Evolutionary conservation across 805 yeast genomes (phyloP), one percentile per base, ranked within the genome.

Genomic region (Saccharomycopsis sp.): DNA sequence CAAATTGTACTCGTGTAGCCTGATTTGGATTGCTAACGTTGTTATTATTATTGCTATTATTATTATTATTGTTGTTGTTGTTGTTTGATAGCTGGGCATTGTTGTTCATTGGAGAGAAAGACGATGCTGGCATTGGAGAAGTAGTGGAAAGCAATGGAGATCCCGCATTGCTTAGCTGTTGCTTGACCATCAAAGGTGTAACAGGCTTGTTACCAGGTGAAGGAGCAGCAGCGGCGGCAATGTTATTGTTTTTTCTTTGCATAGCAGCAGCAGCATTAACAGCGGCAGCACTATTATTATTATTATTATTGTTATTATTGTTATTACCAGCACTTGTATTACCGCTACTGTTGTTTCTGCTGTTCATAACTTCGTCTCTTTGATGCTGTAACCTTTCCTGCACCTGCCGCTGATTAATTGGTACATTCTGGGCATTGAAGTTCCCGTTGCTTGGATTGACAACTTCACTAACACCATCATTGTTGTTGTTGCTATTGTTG

Each of bases 321-420:
- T n/a, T n/a, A n/a, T n/a, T n/a, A n/a, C n/a, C n/a, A n/a, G n/a
- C n/a, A n/a, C n/a, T n/a, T n/a, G n/a, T n/a, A n/a, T n/a, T n/a
- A n/a, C n/a, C n/a, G n/a, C n/a, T n/a, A n/a, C n/a, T n/a, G n/a
- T n/a, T n/a, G n/a, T n/a, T 13, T 16, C 38, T n/a, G 30, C 26
- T 29, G 33, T 36, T 37, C 33, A 32, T 41, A 5, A 26, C 33
- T 16, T 31, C 41, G 18, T 41, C 41, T 25, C 36, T 30, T 31
- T 41, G 45, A 23, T 41, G 40, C 30, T 43, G 35, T 17, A 46
- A 30, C 9, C 49, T 29, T 30, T 38, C 41, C 27, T 43, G 49
- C 22, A 46, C 49, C 26, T 46, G 42, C 19, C 42, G 44, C 20
- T 46, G 49, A 18, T 46, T 39, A 19, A 42, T 31, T 18, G 41